Evolutionary conservation across 768 basidiomycete species (phyloP).

Genomic region (Hydnomerulius pinastri): DNA sequence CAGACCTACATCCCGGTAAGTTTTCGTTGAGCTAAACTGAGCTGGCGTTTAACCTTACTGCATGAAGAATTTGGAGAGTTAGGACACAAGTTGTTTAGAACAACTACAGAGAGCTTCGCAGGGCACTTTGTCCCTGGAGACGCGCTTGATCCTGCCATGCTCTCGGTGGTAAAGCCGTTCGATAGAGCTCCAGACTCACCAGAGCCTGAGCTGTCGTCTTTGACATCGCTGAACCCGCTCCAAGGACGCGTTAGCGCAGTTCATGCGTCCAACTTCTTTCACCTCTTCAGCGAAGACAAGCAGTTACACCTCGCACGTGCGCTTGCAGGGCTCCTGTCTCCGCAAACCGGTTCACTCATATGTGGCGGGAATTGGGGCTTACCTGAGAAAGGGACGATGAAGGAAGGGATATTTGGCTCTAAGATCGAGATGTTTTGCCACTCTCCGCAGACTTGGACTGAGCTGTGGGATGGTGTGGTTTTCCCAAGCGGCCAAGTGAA

Average conservation of each 20-base stretch:
- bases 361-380: constrained; percentile 21
- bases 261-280: constrained; percentile 48
- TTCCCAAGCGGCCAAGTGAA: constrained; percentile 37
- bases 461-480: constrained; percentile 18
- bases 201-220: constrained; percentile 26
- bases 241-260: constrained; percentile 48
- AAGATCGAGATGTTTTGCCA: constrained; percentile 8
- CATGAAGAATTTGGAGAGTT: constrained; percentile 58
- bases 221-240: constrained; percentile 46
- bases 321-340: constrained; percentile 23
- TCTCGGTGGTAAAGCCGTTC: constrained; percentile 34
- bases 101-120: constrained; percentile 51
- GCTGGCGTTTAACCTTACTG: neutral
- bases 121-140: constrained; percentile 56
- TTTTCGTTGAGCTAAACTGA: neutral
- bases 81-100: constrained; percentile 58
- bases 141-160: constrained; percentile 44
- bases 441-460: constrained; percentile 16
- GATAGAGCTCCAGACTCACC: constrained; percentile 18
- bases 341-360: constrained; percentile 21
- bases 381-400: constrained; percentile 9
- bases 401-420: neutral
- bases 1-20: constrained; percentile 37
- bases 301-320: constrained; percentile 18
- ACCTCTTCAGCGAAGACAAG: constrained; percentile 22